A percentile compares a stretch with the other conserved stretches of the same genome.
Evolutionary conservation across 2,329 filamentous ascomycete species (phyloP).

Genomic region (Claviceps humidiphila): DNA sequence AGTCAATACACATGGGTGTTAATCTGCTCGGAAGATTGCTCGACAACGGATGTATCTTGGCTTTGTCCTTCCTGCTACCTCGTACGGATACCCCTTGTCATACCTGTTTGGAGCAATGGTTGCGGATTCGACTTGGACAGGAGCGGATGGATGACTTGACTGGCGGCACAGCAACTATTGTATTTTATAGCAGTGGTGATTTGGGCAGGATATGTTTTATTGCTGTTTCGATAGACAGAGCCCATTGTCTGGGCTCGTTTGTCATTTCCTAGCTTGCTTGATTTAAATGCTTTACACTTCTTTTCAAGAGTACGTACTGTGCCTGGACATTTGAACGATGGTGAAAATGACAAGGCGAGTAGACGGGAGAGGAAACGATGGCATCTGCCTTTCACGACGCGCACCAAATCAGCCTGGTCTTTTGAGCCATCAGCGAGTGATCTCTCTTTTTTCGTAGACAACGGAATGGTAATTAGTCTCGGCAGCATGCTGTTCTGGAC

Average conservation of each 20-base stretch:
- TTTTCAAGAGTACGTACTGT: neutral
- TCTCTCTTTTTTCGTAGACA: too few relatives aligned
- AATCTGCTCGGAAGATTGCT: slow-evolving; percentile 11
- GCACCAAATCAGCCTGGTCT: too few relatives aligned
- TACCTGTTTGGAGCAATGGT: slow-evolving; percentile 19
- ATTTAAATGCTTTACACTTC: slow-evolving; percentile 20
- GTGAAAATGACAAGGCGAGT: too few relatives aligned
- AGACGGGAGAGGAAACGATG: too few relatives aligned
- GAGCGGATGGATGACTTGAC: slow-evolving; percentile 19
- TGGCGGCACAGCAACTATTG: slow-evolving; percentile 21
- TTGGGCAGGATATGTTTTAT: slow-evolving; percentile 18
- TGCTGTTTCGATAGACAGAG: slow-evolving; percentile 18
- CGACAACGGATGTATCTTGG: slow-evolving; percentile 5
- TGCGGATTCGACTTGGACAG: slow-evolving; percentile 20
- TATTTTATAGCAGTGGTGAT: slow-evolving; percentile 27
- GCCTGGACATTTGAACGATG: neutral
- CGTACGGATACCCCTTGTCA: slow-evolving; percentile 16
- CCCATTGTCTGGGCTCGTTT: slow-evolving; percentile 18
- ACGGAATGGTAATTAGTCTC: too few relatives aligned
- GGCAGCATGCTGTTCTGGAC: too few relatives aligned
- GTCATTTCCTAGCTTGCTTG: slow-evolving; percentile 27
- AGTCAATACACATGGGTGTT: slow-evolving; percentile 9
- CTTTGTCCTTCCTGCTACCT: slow-evolving; percentile 12
- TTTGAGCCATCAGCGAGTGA: too few relatives aligned
- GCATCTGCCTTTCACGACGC: too few relatives aligned